Base-by-base conservation (phyloP, 1,139 yeast genomes). In the Kodamaea fungicola region DNA sequence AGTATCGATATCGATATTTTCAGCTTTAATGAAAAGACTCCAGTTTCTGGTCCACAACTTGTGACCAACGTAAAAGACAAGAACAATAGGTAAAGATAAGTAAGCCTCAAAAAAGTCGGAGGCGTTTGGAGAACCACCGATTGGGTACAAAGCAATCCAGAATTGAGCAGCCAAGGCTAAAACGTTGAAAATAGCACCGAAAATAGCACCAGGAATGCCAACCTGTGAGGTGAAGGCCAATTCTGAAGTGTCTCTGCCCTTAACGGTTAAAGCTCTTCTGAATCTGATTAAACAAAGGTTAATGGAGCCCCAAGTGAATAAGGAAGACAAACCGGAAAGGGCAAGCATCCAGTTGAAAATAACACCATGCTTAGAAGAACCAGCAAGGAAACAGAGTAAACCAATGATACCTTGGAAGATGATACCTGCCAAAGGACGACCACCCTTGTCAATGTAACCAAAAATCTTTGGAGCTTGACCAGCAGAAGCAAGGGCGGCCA, bases 1-100 rank as follows among this genome's bases (percentile, higher is more conserved):
- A 21, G 80, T 68, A 50, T 80, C 83, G 42, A 83, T 60, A 57
- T 83, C 88, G 51, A 83, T 74, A 39, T 79, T 78, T 2, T 46
- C 52, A 32, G 61, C 46, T 2, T 61, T 59, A 9, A 64, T 60
- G 21, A 62, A 41, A 21, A 59, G 42, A 21, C 40, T 52, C 47
- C 55, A 46, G 37, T 57, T 61, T 39, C 66, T 51, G 12, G 61
- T 37, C 43, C 57, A 65, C n/a, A 67, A 21, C 46, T 67, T 67
- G 49, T 69, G 66, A 31, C 59, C 59, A 16, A 62, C 32, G 43
- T 56, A 64, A 39, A 61, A 62, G 4, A 43, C 62, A 22, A 62
- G 34, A 31, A 63, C 61, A 31, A 65, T 57, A 23, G 64, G 59
- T 9, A 62, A 63, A 10, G 64, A 70, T 43, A 64, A 51, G 49